Percentiles rank a stretch among this genome's conserved stretches.
These are phyloP conservation scores for Eimeria maxima DNA, from an alignment of 169 alveolate genomes.

Conservation along the genomic window DNA sequence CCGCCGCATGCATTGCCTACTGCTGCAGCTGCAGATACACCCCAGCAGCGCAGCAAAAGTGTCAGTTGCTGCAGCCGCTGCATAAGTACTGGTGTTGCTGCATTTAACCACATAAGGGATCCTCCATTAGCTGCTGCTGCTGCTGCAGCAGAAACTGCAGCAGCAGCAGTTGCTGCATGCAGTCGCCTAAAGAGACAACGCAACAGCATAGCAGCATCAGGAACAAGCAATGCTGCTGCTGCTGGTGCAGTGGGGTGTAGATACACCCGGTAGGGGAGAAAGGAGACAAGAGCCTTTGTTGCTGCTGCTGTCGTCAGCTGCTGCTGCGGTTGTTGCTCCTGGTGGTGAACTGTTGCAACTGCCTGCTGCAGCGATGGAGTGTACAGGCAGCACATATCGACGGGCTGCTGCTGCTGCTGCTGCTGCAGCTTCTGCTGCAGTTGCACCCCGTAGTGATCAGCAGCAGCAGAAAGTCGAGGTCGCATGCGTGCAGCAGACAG, in stretches of 20 bases:
- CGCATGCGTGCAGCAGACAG: conserved; percentile 50
- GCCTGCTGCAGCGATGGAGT: conserved; percentile 69
- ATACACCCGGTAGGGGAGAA: conserved; percentile 25
- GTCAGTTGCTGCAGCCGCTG: conserved; percentile 73
- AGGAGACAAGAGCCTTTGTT: background rate
- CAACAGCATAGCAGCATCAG: conserved; percentile 8
- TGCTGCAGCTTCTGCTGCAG: conserved; percentile 39
- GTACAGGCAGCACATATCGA: conserved; percentile 51
- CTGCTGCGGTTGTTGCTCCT: conserved; percentile 38
- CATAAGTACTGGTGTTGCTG: conserved; percentile 40
- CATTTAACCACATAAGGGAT: background rate
- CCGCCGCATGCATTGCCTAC: background rate
- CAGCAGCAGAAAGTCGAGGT: background rate
- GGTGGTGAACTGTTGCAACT: background rate
- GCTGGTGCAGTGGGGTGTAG: conserved; percentile 36
- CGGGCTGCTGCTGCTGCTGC: conserved; percentile 47
- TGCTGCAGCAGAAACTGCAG: conserved; percentile 33
- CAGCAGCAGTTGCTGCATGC: background rate
- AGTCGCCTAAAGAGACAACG: conserved; percentile 44
- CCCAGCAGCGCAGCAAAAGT: conserved; percentile 63
- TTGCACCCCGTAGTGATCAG: background rate
- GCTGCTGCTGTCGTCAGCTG: conserved; percentile 24
- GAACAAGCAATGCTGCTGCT: conserved; percentile 69
- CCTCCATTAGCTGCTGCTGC: conserved; percentile 10
- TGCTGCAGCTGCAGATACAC: conserved; percentile 39